Conservation (phyloP, 495 filamentous ascomycete genomes). For the Neurospora hispaniola region DNA sequence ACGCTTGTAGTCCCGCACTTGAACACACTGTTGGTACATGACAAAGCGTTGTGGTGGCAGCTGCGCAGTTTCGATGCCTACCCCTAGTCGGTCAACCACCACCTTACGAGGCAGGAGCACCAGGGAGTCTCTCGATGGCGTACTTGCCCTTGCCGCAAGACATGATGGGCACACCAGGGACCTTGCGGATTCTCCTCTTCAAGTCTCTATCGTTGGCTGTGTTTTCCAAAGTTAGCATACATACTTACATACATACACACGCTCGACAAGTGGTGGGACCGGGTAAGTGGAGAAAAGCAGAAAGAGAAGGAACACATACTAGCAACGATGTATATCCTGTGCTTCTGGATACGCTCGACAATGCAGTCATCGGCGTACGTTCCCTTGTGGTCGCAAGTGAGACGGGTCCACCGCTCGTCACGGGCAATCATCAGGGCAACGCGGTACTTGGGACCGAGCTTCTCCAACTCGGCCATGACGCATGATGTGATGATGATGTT, state of each 20-base stretch:
- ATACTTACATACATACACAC: no score
- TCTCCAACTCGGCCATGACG: conserved; percentile 69
- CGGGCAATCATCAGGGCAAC: conserved; percentile 76
- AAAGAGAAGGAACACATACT: conserved; percentile 2
- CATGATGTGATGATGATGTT: conserved; percentile 63
- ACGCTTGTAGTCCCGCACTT: no score
- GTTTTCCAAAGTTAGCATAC: no score
- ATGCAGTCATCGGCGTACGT: conserved; percentile 94
- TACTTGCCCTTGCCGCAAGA: conserved; percentile 74
- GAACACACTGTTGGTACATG: no score
- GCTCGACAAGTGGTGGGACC: no score
- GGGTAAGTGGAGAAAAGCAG: no score
- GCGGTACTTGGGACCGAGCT: conserved; percentile 80
- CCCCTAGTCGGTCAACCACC: background rate
- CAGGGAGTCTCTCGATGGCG: conserved; percentile 81
- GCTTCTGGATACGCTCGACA: conserved; percentile 69
- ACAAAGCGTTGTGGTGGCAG: background rate
- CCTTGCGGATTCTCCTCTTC: conserved; percentile 73
- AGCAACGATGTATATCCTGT: conserved; percentile 76
- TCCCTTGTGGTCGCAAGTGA: conserved; percentile 81
- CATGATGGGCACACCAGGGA: conserved; percentile 50
- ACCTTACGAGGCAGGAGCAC: conserved; percentile 44
- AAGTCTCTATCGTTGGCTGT: conserved; percentile 66
- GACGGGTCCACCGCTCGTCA: conserved; percentile 76
- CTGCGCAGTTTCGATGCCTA: background rate